These are phyloP conservation scores for Monocercomonoides exilis DNA, from an alignment of 78 protist species.

Conservation along the genomic window DNA sequence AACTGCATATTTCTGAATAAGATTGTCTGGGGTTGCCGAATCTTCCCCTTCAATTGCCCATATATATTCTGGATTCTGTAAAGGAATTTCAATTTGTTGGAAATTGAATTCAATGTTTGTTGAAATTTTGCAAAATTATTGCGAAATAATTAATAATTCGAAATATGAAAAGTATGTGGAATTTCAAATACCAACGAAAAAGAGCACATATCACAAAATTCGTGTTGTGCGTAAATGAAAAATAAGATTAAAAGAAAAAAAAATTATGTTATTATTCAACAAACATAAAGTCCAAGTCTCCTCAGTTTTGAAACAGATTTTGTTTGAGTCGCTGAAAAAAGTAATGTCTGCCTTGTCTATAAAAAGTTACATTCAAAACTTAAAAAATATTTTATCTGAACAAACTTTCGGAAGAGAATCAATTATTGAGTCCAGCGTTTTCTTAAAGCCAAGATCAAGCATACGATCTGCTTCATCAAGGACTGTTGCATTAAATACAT, in stretches of 20 bases:
- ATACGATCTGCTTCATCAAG: slow-evolving; percentile 94
- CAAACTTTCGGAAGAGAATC: slow-evolving; percentile 56
- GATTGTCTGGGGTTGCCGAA: slow-evolving; percentile 44
- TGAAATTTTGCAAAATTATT: background rate
- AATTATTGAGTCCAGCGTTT: slow-evolving; percentile 63
- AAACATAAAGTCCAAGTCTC: background rate
- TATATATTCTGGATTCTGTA: slow-evolving; percentile 69
- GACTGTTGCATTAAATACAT: slow-evolving; percentile 15
- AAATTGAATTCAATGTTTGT: background rate
- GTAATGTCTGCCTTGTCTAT: slow-evolving; percentile 73
- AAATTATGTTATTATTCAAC: background rate
- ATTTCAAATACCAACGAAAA: background rate
- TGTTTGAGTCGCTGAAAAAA: slow-evolving; percentile 96
- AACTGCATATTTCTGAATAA: slow-evolving; percentile 43
- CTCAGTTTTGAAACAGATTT: too few species aligned
- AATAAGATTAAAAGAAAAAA: background rate
- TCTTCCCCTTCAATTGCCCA: slow-evolving; percentile 47
- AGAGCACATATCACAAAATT: too few species aligned
- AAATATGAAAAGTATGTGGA: background rate
- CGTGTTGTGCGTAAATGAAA: too few species aligned
- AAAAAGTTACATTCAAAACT: background rate
- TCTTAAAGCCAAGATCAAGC: slow-evolving; percentile 82
- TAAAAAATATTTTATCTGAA: background rate
- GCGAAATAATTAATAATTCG: background rate
- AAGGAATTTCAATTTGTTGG: too few species aligned